These are phyloP conservation scores for Blastobotrys arbuscula DNA, from an alignment of 1,139 yeast species.

Conservation along the genomic window DNA sequence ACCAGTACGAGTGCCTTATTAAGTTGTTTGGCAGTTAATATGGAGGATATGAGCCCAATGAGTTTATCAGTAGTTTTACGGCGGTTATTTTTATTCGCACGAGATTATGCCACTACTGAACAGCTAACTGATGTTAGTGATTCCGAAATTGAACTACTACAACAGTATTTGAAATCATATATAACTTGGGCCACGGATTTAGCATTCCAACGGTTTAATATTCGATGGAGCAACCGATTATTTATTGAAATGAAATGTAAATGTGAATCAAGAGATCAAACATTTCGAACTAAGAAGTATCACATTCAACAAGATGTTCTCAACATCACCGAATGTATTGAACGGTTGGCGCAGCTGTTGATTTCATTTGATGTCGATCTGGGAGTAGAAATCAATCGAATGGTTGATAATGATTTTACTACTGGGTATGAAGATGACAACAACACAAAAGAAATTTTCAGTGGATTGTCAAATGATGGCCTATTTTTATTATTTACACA, in stretches of 20 bases:
- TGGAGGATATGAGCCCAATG: conserved; percentile 30
- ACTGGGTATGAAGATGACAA: conserved; percentile 10
- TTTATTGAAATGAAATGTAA: conserved; percentile 28
- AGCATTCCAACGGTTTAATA: conserved; percentile 32
- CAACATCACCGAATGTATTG: conserved; percentile 34
- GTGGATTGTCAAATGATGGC: conserved; percentile 31
- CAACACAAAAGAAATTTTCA: conserved; percentile 17
- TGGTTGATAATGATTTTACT: conserved; percentile 1
- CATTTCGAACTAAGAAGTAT: conserved; percentile 20
- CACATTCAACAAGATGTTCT: conserved; percentile 23
- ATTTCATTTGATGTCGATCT: conserved; percentile 58
- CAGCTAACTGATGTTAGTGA: conserved; percentile 36
- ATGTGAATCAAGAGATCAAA: conserved; percentile 21
- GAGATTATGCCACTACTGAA: conserved; percentile 45
- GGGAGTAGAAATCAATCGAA: conserved; percentile 34
- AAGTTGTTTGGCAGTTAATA: conserved; percentile 44
- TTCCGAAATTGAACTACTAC: conserved; percentile 34
- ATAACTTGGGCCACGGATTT: conserved; percentile 44
- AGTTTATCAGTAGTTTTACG: conserved; percentile 47
- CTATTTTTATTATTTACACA: conserved; percentile 32
- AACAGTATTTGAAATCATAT: conserved; percentile 40
- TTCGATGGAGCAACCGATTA: conserved; percentile 32
- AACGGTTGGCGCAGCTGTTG: conserved; percentile 50
- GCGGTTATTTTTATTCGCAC: conserved; percentile 56
- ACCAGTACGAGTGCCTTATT: conserved; percentile 56